Percentiles rank a stretch among this genome's conserved stretches.
These are phyloP conservation scores for Globisporangium cederbergense DNA, from an alignment of 352 stramenopile species.

Conservation along the genomic window DNA sequence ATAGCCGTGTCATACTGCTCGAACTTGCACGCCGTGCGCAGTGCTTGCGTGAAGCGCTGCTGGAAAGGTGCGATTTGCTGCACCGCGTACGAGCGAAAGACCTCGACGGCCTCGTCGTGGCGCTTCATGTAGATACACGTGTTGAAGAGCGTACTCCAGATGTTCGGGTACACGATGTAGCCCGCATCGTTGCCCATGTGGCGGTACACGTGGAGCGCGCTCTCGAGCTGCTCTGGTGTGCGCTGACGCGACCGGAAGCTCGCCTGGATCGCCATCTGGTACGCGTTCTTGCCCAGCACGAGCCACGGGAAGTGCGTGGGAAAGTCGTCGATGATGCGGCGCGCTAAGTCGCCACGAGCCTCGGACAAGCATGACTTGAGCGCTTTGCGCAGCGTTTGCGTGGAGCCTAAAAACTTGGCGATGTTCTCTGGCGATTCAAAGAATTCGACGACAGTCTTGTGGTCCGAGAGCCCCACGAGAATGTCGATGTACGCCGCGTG, in stretches of 20 bases:
- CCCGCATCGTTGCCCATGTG: conserved; percentile 28
- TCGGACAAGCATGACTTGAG: conserved; percentile 9
- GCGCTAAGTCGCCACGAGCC: conserved; percentile 9
- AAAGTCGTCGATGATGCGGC: conserved; percentile 5
- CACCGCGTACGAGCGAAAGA: conserved; percentile 23
- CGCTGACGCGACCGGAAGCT: conserved; percentile 1
- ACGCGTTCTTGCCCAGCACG: conserved; percentile 12
- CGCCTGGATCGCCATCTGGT: conserved; percentile 16
- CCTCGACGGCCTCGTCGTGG: conserved; percentile 20
- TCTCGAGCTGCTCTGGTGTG: conserved; percentile 16
- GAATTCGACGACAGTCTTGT: conserved; percentile 6
- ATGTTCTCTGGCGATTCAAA: conserved; percentile 2
- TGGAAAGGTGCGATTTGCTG: conserved; percentile 32
- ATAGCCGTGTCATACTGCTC: conserved; percentile 25
- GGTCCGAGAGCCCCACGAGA: conserved; percentile 3
- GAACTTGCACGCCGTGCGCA: conserved; percentile 29
- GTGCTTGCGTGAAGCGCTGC: conserved; percentile 26
- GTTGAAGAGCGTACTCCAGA: conserved; percentile 42
- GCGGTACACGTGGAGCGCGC: conserved; percentile 30
- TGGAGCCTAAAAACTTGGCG: conserved; percentile 3
- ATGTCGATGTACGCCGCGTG: conserved; percentile 9
- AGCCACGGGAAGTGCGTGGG: conserved; percentile 11
- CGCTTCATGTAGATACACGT: conserved; percentile 28
- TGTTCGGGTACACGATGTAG: conserved; percentile 30
- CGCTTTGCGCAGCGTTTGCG: conserved; percentile 14